Conservation (phyloP, 163 green algal species). For the Chlorella variabilis region DNA sequence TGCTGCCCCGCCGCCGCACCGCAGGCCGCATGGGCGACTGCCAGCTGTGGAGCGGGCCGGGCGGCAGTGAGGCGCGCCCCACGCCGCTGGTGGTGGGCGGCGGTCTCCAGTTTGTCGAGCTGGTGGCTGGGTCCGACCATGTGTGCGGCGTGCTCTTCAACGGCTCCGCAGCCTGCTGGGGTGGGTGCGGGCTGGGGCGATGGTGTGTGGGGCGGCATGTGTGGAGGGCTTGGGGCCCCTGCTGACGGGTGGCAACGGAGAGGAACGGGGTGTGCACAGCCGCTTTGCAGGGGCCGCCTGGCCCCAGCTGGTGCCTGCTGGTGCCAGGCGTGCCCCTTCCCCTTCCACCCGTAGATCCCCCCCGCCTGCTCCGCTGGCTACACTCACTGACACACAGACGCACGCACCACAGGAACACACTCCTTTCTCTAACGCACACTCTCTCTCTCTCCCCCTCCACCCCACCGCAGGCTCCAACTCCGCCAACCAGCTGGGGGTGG, state of each 20-base stretch:
- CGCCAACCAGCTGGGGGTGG: not conserved
- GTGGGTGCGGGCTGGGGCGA: not conserved
- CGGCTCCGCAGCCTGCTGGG: not conserved
- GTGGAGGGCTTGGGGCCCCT: not conserved
- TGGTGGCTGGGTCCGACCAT: slow-evolving; percentile 1
- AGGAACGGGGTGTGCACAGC: not conserved
- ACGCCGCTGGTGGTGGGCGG: not conserved
- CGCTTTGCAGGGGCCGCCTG: not conserved
- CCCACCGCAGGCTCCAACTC: slow-evolving; percentile 9
- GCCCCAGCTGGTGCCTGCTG: too few relatives aligned
- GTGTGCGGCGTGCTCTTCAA: not conserved
- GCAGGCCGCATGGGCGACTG: not conserved
- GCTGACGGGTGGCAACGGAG: not conserved
- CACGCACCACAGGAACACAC: too few relatives aligned
- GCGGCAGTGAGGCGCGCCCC: too few relatives aligned
- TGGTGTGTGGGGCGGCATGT: not conserved
- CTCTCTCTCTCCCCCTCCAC: too few relatives aligned
- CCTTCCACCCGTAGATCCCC: too few relatives aligned
- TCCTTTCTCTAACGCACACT: too few relatives aligned
- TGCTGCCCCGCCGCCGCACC: too few relatives aligned
- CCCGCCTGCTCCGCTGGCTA: too few relatives aligned
- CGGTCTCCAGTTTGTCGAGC: not conserved
- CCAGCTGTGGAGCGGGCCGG: not conserved
- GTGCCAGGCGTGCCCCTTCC: too few relatives aligned
- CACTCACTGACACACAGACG: too few relatives aligned